A percentile compares a stretch with the other conserved stretches of the same genome.
Conservation (phyloP, 2,329 filamentous ascomycete species). For the Diaporthe longicolla region DNA sequence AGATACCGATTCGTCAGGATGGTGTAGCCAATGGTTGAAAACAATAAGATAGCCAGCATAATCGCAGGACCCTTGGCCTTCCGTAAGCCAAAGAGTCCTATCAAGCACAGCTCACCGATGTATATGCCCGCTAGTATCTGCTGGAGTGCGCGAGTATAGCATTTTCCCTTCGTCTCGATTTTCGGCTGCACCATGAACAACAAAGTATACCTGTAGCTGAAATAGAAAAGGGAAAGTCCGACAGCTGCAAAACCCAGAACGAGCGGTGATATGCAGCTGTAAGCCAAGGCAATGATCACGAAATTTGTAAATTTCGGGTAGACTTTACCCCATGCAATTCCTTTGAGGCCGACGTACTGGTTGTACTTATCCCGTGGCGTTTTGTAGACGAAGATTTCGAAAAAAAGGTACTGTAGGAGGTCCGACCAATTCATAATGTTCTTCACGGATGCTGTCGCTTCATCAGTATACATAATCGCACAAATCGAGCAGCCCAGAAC, state of each 20-base stretch:
- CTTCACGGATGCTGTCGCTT: constrained; percentile 62
- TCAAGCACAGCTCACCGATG: constrained; percentile 81
- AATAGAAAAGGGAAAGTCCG: constrained; percentile 83
- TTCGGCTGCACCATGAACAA: constrained; percentile 84
- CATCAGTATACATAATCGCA: not conserved
- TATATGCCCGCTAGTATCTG: constrained; percentile 88
- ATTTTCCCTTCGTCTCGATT: constrained; percentile 88
- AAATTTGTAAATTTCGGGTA: constrained; percentile 83
- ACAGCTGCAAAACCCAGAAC: constrained; percentile 85
- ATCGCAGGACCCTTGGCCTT: constrained; percentile 41
- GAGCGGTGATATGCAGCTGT: constrained; percentile 86
- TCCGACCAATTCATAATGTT: constrained; percentile 81
- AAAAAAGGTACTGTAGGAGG: constrained; percentile 58
- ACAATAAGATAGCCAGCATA: constrained; percentile 34
- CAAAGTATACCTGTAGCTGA: constrained; percentile 89
- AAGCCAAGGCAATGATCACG: constrained; percentile 80
- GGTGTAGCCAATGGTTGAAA: constrained; percentile 36
- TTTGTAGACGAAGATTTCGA: constrained; percentile 83
- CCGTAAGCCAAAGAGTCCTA: constrained; percentile 82
- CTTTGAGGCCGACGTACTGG: constrained; percentile 78
- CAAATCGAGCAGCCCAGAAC: not conserved
- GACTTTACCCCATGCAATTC: constrained; percentile 82
- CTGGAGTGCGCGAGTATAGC: constrained; percentile 90
- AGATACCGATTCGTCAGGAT: constrained; percentile 40
- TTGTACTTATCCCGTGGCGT: constrained; percentile 81